Evolutionary conservation across 345 rosid genomes (phyloP).

Genomic region (Melastoma malabathricum): DNA sequence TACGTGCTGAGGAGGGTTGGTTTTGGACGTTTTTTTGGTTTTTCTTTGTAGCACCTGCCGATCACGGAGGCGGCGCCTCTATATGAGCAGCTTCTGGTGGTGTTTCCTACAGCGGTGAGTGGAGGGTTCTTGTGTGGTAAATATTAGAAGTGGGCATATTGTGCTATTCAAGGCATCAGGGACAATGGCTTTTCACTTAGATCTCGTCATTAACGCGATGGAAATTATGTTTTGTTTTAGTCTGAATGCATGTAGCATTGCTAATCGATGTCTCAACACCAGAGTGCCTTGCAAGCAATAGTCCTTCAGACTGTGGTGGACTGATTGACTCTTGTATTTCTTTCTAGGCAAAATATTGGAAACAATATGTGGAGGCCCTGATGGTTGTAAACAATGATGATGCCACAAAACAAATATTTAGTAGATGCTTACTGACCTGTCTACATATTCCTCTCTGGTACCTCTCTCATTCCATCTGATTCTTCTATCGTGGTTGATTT

Average conservation of each 20-base stretch:
- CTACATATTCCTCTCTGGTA: conserved; percentile 96
- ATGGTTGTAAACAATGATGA: conserved; percentile 79
- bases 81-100: conserved; percentile 69
- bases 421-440: conserved; percentile 82
- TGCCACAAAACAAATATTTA: conserved; percentile 85
- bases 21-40: background rate
- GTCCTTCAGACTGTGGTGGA: background rate
- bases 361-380: conserved; percentile 86
- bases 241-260: no score
- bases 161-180: no score
- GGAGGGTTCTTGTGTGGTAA: background rate
- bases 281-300: background rate
- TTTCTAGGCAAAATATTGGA: conserved; percentile 84
- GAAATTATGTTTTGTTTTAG: no score
- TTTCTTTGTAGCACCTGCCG: conserved; percentile 46
- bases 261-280: background rate
- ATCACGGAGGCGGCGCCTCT: conserved; percentile 61
- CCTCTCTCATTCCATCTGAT: conserved; percentile 4
- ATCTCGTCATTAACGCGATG: no score
- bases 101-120: conserved; percentile 89
- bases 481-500: background rate
- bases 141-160: background rate
- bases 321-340: background rate
- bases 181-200: no score
- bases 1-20: background rate